Conservation (phyloP, 2,329 filamentous ascomycete genomes). For the Sarocladiaceae sp. region DNA sequence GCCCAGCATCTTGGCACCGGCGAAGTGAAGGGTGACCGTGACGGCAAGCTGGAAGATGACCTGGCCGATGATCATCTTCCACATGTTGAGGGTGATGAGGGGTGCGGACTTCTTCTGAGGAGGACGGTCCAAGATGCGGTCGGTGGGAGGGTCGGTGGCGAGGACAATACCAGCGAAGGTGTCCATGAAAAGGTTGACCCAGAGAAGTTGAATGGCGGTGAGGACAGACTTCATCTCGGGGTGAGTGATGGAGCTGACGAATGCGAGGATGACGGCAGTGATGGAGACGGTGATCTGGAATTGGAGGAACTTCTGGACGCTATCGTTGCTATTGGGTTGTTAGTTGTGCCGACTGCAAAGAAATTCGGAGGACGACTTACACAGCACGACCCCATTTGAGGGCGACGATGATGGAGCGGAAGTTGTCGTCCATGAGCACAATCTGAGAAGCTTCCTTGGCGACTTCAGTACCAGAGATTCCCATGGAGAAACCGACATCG, state of each 20-base stretch:
- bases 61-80: slow-evolving; percentile 57
- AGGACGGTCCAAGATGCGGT: slow-evolving; percentile 44
- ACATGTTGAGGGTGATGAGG: slow-evolving; percentile 64
- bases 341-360: neutral
- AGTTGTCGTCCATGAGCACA: slow-evolving; percentile 60
- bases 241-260: slow-evolving; percentile 50
- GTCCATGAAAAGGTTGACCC: slow-evolving; percentile 60
- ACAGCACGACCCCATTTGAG: slow-evolving; percentile 58
- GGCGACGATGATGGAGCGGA: slow-evolving; percentile 57
- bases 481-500: slow-evolving; percentile 61
- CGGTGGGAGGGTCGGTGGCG: slow-evolving; percentile 33
- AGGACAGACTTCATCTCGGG: slow-evolving; percentile 38
- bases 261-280: slow-evolving; percentile 54
- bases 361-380: neutral
- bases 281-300: slow-evolving; percentile 61
- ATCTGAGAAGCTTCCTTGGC: slow-evolving; percentile 60
- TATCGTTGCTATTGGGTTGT: slow-evolving; percentile 6
- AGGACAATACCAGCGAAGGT: slow-evolving; percentile 52
- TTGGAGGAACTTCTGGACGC: slow-evolving; percentile 19
- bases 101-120: slow-evolving; percentile 57
- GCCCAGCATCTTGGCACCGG: slow-evolving; percentile 45
- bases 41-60: slow-evolving; percentile 49
- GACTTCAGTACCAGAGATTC: slow-evolving; percentile 57
- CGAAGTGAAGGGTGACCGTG: slow-evolving; percentile 52
- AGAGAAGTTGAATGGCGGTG: slow-evolving; percentile 54